Conservation (phyloP, 2,329 filamentous ascomycete genomes). For the Colletotrichum sp. region DNA sequence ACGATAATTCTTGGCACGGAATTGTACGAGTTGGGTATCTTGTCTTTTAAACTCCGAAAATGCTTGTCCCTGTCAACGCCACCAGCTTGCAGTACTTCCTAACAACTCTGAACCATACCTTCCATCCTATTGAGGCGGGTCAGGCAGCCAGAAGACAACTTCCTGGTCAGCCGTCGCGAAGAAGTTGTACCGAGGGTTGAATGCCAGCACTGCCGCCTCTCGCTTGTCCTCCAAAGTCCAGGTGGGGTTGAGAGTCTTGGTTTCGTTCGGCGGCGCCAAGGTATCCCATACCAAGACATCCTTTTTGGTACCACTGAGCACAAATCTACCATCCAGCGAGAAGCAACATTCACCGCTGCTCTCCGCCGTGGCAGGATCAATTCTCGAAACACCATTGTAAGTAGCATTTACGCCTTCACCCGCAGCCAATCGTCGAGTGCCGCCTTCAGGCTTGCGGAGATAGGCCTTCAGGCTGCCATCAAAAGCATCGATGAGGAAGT, state of each 20-base stretch:
- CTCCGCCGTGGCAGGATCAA: conserved; percentile 47
- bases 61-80: not conserved
- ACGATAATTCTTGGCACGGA: not conserved
- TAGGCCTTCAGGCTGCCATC: conserved; percentile 80
- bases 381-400: conserved; percentile 49
- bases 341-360: conserved; percentile 85
- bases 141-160: conserved; percentile 78
- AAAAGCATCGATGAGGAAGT: conserved; percentile 94
- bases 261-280: conserved; percentile 57
- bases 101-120: not conserved
- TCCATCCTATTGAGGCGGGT: conserved; percentile 56
- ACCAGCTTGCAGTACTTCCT: not conserved
- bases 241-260: conserved; percentile 66
- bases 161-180: conserved; percentile 90
- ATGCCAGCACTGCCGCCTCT: conserved; percentile 77
- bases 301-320: conserved; percentile 77
- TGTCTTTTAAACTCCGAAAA: conserved; percentile 12
- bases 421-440: conserved; percentile 55
- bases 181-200: conserved; percentile 92
- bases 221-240: conserved; percentile 70
- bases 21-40: conserved; percentile 7
- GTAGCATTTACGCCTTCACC: conserved; percentile 49
- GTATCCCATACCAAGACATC: conserved; percentile 90
- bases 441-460: conserved; percentile 63
- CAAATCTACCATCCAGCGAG: conserved; percentile 85